Conservation (phyloP, 768 basidiomycete species). For the Dentipellis fragilis region DNA sequence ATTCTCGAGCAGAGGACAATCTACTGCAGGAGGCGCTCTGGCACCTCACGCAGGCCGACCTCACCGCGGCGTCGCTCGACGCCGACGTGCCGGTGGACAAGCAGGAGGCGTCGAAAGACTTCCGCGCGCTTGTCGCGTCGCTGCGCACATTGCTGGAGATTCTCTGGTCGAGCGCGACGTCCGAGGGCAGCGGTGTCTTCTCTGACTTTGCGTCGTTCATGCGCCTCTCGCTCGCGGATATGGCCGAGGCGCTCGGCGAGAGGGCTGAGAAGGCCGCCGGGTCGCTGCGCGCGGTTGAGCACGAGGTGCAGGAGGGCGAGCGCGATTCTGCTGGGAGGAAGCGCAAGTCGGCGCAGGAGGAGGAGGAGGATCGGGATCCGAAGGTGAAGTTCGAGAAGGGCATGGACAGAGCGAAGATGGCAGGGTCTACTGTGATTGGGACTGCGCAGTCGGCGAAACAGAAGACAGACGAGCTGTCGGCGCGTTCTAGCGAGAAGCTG, state of each 20-base stretch:
- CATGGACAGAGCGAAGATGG: constrained; percentile 54
- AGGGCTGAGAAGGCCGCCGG: constrained; percentile 44
- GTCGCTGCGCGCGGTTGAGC: constrained; percentile 42
- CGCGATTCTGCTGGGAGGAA: constrained; percentile 48
- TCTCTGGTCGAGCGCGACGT: constrained; percentile 41
- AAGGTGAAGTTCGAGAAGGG: constrained; percentile 53
- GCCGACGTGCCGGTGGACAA: constrained; percentile 23
- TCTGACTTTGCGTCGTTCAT: constrained; percentile 56
- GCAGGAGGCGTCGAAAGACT: constrained; percentile 39
- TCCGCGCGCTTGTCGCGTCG: constrained; percentile 37
- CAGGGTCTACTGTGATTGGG: constrained; percentile 43
- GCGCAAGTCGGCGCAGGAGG: constrained; percentile 37
- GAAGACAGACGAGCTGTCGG: constrained; percentile 33
- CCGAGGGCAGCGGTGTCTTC: constrained; percentile 44
- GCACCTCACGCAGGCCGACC: constrained; percentile 50
- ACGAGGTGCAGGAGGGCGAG: constrained; percentile 50
- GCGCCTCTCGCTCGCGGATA: constrained; percentile 56
- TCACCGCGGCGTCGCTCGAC: constrained; percentile 27
- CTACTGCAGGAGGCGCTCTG: constrained; percentile 56
- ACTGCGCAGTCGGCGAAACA: constrained; percentile 21
- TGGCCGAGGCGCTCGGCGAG: constrained; percentile 47
- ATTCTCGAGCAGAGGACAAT: constrained; percentile 39
- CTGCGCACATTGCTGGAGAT: constrained; percentile 41
- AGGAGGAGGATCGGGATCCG: constrained; percentile 29
- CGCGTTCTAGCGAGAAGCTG: constrained; percentile 32